Base-by-base conservation (phyloP, 108 stramenopile species). In the Chaetoceros tenuissimus region DNA sequence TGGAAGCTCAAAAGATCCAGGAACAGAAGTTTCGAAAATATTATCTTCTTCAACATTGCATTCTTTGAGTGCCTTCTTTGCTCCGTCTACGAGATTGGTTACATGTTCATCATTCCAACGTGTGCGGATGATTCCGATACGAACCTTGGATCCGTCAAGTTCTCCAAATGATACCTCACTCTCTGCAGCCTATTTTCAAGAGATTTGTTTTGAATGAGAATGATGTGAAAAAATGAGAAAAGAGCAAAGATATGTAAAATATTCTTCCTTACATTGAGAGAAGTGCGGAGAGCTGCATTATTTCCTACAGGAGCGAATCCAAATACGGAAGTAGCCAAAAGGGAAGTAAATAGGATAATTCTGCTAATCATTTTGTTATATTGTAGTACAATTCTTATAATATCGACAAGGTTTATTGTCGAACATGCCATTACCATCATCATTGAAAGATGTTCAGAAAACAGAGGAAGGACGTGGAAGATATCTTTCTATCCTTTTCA, bases 1-100 rank as follows among this genome's bases (percentile, higher is more conserved):
- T 26, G 98, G 96, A 19, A 99, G 77, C 78, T 99, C 98, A 57
- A 78, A 99, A n/a, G 92, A 72, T 17, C 98, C 98, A 17, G 98
- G 96, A 28, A 99, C 97, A 52, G 86, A 68, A 20, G 94, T 97
- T 64, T 90, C 91, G 75, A 94, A 94, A 59, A 92, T 85, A 63
- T 82, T 89, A 23, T 77, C 78, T 21, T 87, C 84, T 51, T 70
- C 61, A 44, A 94, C 93, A n/a, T 87, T 77, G 79, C 86, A 87
- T 56, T 80, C 92, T 53, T 77, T 82, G 25, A 88, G 57, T 24
- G 78, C 89, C 57, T 76, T 57, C 59, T 71, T 72, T 46, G 74
- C 76, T 10, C 89, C 93, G 17, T 69, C 60, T 22, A 91, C 87
- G 46, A 94, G 68, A 59, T 84, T 89, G 34, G 60, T 64, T 16